phyloP scores from a whole-genome alignment of 257 asterid species.

The Buddleja alternifolia region DNA sequence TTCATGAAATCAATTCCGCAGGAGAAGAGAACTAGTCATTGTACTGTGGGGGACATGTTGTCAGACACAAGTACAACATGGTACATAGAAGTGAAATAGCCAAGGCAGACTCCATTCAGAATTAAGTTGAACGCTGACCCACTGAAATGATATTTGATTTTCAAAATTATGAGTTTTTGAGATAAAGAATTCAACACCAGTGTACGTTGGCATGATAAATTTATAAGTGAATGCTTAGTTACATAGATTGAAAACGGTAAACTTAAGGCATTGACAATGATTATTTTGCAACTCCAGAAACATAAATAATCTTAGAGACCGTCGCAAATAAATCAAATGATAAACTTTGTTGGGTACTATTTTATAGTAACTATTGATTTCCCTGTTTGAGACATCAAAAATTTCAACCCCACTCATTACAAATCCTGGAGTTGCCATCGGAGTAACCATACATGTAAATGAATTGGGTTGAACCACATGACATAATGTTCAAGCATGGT shows the following conservation, averaged over 20 bases:
- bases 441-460: too few species aligned
- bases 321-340: neutral
- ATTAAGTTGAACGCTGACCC: neutral
- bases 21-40: constrained; percentile 1
- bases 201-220: neutral
- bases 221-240: neutral
- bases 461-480: too few species aligned
- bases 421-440: too few species aligned
- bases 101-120: constrained; percentile 7
- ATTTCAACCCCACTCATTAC: too few species aligned
- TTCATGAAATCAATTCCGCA: neutral
- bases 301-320: neutral
- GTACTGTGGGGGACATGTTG: neutral
- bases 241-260: neutral
- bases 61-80: neutral
- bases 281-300: neutral
- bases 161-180: neutral
- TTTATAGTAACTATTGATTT: too few species aligned
- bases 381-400: too few species aligned
- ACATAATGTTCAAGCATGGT: too few species aligned
- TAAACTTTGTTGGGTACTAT: too few species aligned
- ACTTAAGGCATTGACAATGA: neutral
- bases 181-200: neutral
- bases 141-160: neutral
- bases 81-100: neutral